These are phyloP conservation scores for Rhynchospora tenuis DNA, from an alignment of 176 grass and related monocot genomes.

Conservation along the genomic window DNA sequence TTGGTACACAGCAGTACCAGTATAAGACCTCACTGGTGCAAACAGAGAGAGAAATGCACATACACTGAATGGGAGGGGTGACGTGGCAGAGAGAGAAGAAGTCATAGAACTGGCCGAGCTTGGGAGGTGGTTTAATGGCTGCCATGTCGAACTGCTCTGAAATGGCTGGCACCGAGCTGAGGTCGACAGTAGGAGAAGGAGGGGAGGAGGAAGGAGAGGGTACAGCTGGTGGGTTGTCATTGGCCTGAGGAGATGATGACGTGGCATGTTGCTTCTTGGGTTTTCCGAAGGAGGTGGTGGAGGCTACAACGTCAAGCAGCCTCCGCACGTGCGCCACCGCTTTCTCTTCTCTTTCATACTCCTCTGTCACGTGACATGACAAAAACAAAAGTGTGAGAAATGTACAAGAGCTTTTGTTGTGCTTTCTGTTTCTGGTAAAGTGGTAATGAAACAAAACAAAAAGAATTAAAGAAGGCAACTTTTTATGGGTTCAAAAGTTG, in stretches of 20 bases:
- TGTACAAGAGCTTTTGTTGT: too few relatives aligned
- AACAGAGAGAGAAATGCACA: neutral
- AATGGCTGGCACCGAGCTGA: conserved; percentile 38
- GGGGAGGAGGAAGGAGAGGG: conserved; percentile 29
- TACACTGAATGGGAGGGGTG: conserved; percentile 80
- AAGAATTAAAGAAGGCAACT: neutral
- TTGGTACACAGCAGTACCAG: neutral
- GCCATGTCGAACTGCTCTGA: conserved; percentile 92
- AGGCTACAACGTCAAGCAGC: conserved; percentile 84
- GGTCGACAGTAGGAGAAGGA: neutral
- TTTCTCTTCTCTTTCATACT: conserved; percentile 57
- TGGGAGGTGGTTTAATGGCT: conserved; percentile 70
- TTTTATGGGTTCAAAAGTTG: neutral
- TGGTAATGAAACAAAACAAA: too few relatives aligned
- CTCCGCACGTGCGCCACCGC: conserved; percentile 80
- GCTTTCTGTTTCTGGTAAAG: too few relatives aligned
- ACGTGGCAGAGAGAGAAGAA: conserved; percentile 96
- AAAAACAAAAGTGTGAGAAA: too few relatives aligned
- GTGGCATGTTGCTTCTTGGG: conserved; percentile 34
- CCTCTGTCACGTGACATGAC: conserved; percentile 42
- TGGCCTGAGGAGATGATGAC: conserved; percentile 15
- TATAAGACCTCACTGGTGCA: neutral
- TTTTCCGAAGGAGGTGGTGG: conserved; percentile 78
- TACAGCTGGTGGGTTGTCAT: conserved; percentile 32
- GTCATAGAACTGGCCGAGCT: conserved; percentile 90